Percentiles rank a stretch among this genome's conserved stretches.
phyloP scores from a whole-genome alignment of 1,139 yeast species.

The Debaryomyces sp. region DNA sequence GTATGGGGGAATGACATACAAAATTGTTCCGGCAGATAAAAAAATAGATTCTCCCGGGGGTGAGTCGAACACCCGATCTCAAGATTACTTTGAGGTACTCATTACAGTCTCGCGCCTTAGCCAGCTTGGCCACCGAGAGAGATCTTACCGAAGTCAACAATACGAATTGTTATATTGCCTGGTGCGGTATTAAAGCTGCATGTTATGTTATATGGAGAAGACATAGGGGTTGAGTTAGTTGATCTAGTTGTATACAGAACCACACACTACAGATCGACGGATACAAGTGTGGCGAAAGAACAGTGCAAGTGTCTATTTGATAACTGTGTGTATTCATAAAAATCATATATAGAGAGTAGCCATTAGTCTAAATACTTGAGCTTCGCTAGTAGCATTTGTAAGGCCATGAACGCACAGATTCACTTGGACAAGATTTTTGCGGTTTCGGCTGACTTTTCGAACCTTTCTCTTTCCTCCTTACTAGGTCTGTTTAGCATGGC shows the following conservation, averaged over 20 bases:
- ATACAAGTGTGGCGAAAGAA: too few relatives aligned
- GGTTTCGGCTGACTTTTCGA: slow-evolving; percentile 32
- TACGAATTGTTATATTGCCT: background rate
- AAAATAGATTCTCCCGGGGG: slow-evolving; percentile 71
- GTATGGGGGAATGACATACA: background rate
- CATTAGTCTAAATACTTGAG: background rate
- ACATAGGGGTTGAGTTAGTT: too few relatives aligned
- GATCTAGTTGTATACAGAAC: too few relatives aligned
- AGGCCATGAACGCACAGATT: background rate
- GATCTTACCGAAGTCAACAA: slow-evolving; percentile 5
- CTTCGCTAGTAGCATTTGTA: background rate
- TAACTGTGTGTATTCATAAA: background rate
- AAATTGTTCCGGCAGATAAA: slow-evolving; percentile 23
- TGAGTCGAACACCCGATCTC: slow-evolving; percentile 87
- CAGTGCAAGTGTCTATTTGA: background rate
- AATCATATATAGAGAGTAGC: background rate
- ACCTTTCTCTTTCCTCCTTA: slow-evolving; percentile 42
- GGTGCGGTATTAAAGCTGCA: too few relatives aligned
- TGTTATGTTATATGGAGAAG: too few relatives aligned
- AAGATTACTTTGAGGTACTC: slow-evolving; percentile 56
- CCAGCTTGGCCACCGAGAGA: slow-evolving; percentile 81
- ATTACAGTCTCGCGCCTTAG: slow-evolving; percentile 83
- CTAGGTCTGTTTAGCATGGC: slow-evolving; percentile 43
- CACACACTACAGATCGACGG: too few relatives aligned
- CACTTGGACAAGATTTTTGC: slow-evolving; percentile 25